phyloP scores from a whole-genome alignment of 441 rosid species.

The Arabidopsis lyrata region DNA sequence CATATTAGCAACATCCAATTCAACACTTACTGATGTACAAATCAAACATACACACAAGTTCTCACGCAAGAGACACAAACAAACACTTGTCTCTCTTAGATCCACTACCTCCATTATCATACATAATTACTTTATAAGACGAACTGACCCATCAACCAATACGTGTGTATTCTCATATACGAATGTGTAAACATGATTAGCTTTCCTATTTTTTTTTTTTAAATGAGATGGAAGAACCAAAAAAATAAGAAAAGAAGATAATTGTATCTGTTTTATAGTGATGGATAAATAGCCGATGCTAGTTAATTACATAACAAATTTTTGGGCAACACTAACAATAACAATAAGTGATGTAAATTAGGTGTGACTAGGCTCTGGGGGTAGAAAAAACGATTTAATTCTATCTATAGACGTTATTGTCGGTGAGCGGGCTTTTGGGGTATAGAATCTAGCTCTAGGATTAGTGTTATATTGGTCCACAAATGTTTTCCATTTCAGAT shows the following conservation, averaged over 20 bases:
- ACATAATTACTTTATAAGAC: not conserved
- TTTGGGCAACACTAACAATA: too few species aligned
- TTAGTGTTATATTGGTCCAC: not conserved
- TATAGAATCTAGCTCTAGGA: not conserved
- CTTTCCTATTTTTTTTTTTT: too few species aligned
- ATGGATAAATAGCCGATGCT: not conserved
- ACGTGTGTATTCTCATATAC: not conserved
- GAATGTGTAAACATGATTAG: not conserved
- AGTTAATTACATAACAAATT: not conserved
- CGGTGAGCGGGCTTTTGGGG: not conserved
- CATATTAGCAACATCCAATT: constrained; percentile 34
- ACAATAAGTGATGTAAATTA: not conserved
- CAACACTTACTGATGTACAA: constrained; percentile 10
- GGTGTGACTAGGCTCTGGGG: not conserved
- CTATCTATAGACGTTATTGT: not conserved
- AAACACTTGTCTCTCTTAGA: constrained; percentile 23
- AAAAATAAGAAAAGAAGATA: not conserved
- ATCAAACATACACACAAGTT: constrained; percentile 21
- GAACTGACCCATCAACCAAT: not conserved
- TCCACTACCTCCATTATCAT: constrained; percentile 11
- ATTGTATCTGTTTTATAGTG: not conserved
- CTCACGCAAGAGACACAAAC: constrained; percentile 22
- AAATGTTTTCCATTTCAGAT: not conserved
- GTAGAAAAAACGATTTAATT: not conserved
- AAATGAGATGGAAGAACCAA: not conserved